A percentile compares a stretch with the other conserved stretches of the same genome.
phyloP scores from a whole-genome alignment of 2,329 filamentous ascomycete genomes.

The Capronia epimyces region DNA sequence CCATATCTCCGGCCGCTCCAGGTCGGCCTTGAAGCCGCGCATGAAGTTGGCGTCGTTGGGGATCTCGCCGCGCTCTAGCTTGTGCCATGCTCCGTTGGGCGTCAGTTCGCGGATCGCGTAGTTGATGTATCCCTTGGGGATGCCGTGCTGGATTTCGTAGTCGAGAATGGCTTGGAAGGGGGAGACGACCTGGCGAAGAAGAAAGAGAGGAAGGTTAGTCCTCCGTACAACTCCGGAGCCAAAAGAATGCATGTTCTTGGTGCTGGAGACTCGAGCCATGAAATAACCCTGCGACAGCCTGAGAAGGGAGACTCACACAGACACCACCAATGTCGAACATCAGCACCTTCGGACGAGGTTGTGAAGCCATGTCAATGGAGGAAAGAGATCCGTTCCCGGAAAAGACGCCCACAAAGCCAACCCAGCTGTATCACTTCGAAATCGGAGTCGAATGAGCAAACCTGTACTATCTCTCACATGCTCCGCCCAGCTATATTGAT shows the following conservation, averaged over 20 bases:
- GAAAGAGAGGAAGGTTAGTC: neutral
- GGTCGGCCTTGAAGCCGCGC: conserved; percentile 65
- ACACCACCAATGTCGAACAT: conserved; percentile 97
- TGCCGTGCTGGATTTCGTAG: conserved; percentile 70
- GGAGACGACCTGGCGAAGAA: conserved; percentile 63
- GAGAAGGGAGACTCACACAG: conserved; percentile 67
- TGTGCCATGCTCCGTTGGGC: conserved; percentile 80
- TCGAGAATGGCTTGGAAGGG: conserved; percentile 90
- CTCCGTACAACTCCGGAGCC: too few relatives aligned
- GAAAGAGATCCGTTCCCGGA: neutral
- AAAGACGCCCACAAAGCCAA: too few relatives aligned
- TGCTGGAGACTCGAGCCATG: too few relatives aligned
- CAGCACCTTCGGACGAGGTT: conserved; percentile 58
- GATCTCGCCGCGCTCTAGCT: conserved; percentile 77
- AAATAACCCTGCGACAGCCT: too few relatives aligned
- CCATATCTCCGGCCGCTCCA: conserved; percentile 65
- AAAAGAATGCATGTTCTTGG: too few relatives aligned
- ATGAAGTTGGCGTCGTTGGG: conserved; percentile 71
- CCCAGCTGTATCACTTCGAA: too few relatives aligned
- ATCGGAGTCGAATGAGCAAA: neutral
- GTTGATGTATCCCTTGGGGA: conserved; percentile 88
- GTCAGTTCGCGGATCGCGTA: conserved; percentile 74
- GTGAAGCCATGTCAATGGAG: conserved; percentile 11
- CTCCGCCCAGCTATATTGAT: too few relatives aligned
- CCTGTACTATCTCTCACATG: too few relatives aligned